phyloP scores from a whole-genome alignment of 1,284 basidiomycete genomes.

The Cystobasidium slooffiae region DNA sequence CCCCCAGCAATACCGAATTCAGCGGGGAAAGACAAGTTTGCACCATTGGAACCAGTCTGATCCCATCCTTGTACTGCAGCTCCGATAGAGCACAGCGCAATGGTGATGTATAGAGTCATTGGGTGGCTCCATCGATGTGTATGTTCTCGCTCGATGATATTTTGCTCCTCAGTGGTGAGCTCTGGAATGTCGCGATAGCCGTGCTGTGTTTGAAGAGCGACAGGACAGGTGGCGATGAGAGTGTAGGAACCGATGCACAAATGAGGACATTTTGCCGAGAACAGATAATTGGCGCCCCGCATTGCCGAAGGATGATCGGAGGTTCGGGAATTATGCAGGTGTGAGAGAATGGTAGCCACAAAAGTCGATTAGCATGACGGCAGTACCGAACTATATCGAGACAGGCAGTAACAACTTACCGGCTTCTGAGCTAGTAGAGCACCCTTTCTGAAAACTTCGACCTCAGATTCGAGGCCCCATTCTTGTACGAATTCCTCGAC shows the following conservation, averaged over 20 bases:
- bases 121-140: slow-evolving; percentile 48
- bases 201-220: slow-evolving; percentile 14
- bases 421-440: slow-evolving; percentile 56
- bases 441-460: slow-evolving; percentile 52
- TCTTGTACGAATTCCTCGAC: slow-evolving; percentile 53
- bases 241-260: background rate
- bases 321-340: background rate
- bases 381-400: too few species aligned
- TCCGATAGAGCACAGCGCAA: slow-evolving; percentile 55
- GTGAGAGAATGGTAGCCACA: background rate
- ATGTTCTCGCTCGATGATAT: slow-evolving; percentile 51
- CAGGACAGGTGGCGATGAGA: background rate
- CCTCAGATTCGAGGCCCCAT: slow-evolving; percentile 51
- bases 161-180: slow-evolving; percentile 53
- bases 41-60: slow-evolving; percentile 49
- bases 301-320: background rate
- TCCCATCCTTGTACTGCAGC: slow-evolving; percentile 61
- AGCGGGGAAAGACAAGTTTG: slow-evolving; percentile 48
- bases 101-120: slow-evolving; percentile 52
- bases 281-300: slow-evolving; percentile 10
- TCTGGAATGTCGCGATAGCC: slow-evolving; percentile 50
- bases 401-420: slow-evolving; percentile 16
- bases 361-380: too few species aligned
- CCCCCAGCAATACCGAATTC: slow-evolving; percentile 44
- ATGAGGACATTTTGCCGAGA: slow-evolving; percentile 8